Base-by-base conservation (phyloP, 495 filamentous ascomycete genomes). In the Aspergillus bridgeri region DNA sequence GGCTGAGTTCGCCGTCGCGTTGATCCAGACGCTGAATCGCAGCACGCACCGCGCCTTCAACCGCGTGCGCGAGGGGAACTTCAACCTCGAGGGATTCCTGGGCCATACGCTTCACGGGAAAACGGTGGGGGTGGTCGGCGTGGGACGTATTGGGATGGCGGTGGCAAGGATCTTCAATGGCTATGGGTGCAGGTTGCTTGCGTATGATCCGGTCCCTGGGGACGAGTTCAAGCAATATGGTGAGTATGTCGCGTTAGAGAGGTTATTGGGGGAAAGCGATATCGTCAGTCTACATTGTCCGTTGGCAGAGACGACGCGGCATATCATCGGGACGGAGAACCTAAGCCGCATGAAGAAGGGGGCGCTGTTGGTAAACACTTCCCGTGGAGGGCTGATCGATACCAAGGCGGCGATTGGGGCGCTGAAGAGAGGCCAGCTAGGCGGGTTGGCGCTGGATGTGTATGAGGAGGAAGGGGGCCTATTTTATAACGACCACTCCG, bases 401-500 rank as follows among this genome's bases (percentile, higher is more conserved):
- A 86, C 80, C 0, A 64, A 65, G 23, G 81, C 81, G 0, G 78
- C 85, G 25, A 84, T 89, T 47, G 70, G 73, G 6, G 81, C 85
- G 19, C 71, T 89, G 33, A 88, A 89, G 70, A 76, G 64, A 2
- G 70, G 76, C 11, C 76, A 76, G 5, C 70, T 96, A 48, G 77
- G 83, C 24, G 91, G 89, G 20, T 83, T 91, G 9, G 89, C 89
- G 46, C 68, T 96, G 43, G 92, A 96, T 72, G 92, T 96, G 0
- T 89, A 91, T 38, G 90, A 94, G 54, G 90, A 90, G 0, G 92
- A 96, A 64, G 76, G 59, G 52, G 76, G 53, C 67, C 81, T 73
- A 22, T 89, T 89, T 64, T 89, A 87, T 59, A 77, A 81, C 52
- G 85, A 89, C 58, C 83, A 85, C 56, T 85, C 81, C 15, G 78